Evolutionary conservation across 495 filamentous ascomycete species (phyloP).

Genomic region (Xylaria cubensis): DNA sequence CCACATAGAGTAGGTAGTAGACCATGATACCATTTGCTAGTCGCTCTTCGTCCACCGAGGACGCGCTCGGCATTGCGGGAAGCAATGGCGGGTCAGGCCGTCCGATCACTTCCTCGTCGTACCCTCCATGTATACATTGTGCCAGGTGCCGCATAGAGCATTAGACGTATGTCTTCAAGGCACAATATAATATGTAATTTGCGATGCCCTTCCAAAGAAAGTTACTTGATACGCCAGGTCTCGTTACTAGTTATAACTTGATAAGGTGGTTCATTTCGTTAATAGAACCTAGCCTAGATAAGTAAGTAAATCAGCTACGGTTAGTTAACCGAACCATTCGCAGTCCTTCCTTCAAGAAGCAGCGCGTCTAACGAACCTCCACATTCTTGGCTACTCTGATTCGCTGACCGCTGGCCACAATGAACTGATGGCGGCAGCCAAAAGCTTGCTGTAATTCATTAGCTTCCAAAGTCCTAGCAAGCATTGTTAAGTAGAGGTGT

Average conservation of each 20-base stretch:
- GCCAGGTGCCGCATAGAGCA: not conserved
- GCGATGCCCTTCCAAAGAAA: not conserved
- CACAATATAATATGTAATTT: not conserved
- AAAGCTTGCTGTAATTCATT: not conserved
- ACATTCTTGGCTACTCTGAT: not conserved
- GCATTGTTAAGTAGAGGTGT: not conserved
- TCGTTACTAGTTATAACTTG: no score
- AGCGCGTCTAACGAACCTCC: conserved; percentile 22
- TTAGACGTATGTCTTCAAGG: not conserved
- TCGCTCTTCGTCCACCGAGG: not conserved
- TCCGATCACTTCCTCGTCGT: not conserved
- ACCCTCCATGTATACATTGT: not conserved
- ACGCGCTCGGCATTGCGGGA: not conserved
- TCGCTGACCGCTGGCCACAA: conserved; percentile 12
- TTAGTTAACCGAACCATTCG: conserved; percentile 19
- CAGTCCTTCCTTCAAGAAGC: conserved; percentile 7
- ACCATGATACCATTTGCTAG: no score
- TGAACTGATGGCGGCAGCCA: conserved; percentile 3
- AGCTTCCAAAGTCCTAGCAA: not conserved
- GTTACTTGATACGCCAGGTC: not conserved
- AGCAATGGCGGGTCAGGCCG: not conserved
- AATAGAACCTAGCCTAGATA: not conserved
- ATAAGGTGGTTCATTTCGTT: not conserved
- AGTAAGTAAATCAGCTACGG: conserved; percentile 7
- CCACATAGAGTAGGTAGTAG: no score